Conservation (phyloP, 1,139 yeast species). For the Blastobotrys capitulatus region DNA sequence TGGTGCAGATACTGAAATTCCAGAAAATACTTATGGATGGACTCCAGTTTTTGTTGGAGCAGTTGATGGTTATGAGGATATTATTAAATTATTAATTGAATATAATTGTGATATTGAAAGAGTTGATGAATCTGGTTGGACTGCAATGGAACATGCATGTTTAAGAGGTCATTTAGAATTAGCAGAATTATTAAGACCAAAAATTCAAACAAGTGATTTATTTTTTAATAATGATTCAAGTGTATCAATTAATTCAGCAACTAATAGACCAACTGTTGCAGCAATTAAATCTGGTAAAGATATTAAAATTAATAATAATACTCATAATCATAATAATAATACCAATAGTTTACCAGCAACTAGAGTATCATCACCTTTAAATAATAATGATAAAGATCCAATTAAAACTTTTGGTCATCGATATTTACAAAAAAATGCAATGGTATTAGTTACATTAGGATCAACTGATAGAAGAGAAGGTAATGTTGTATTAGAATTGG, state of each 20-base stretch:
- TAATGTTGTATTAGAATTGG: constrained; percentile 60
- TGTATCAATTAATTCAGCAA: background rate
- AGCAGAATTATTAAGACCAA: constrained; percentile 55
- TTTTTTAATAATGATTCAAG: background rate
- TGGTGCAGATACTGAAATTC: constrained; percentile 69
- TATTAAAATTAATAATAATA: constrained; percentile 4
- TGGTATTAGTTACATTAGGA: constrained; percentile 77
- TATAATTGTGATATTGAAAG: constrained; percentile 45
- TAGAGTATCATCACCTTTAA: background rate
- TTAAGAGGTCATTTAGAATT: constrained; percentile 79
- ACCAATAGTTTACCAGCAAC: background rate
- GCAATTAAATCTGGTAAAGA: constrained; percentile 11
- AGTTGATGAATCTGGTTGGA: constrained; percentile 89
- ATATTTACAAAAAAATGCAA: constrained; percentile 53
- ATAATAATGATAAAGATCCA: background rate
- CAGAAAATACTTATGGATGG: constrained; percentile 85
- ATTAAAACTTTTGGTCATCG: constrained; percentile 84
- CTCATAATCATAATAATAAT: too few relatives aligned
- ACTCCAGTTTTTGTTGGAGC: constrained; percentile 91
- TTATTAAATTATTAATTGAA: constrained; percentile 51
- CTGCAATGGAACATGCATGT: constrained; percentile 94
- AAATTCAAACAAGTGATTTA: constrained; percentile 18
- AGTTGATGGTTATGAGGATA: constrained; percentile 65
- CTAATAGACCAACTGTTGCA: background rate
- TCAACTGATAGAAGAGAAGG: constrained; percentile 70